phyloP scores from a whole-genome alignment of 768 basidiomycete species.

The Hortiboletus campestris region DNA sequence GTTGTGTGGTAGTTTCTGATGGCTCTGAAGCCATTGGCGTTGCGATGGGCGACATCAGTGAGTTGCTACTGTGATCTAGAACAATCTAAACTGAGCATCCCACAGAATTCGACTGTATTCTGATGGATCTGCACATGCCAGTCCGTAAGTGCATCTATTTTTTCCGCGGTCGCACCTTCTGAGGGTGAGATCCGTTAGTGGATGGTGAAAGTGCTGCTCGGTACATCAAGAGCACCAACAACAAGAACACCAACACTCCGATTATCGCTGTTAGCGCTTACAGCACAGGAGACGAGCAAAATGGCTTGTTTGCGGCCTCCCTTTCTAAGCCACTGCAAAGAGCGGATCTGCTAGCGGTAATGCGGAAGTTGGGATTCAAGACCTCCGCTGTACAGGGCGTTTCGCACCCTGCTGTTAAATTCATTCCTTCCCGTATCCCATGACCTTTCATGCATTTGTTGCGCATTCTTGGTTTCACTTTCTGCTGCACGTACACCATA shows the following conservation, averaged over 20 bases:
- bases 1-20: constrained; percentile 92
- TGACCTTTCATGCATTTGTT: constrained; percentile 24
- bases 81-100: constrained; percentile 4
- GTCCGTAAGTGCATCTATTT: constrained; percentile 56
- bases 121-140: constrained; percentile 96
- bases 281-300: constrained; percentile 67
- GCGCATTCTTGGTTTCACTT: constrained; percentile 28
- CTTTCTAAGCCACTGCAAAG: constrained; percentile 90
- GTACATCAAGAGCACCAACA: constrained; percentile 96
- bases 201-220: constrained; percentile 96
- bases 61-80: constrained; percentile 32
- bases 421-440: constrained; percentile 40
- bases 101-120: constrained; percentile 90
- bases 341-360: constrained; percentile 73
- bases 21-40: constrained; percentile 97
- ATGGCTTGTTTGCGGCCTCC: constrained; percentile 74
- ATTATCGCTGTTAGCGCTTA: constrained; percentile 92
- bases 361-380: constrained; percentile 91
- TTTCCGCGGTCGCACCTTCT: background rate
- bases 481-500: constrained; percentile 31
- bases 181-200: constrained; percentile 44
- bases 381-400: constrained; percentile 69
- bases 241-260: constrained; percentile 90
- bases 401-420: constrained; percentile 47
- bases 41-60: constrained; percentile 96